A percentile compares a stretch with the other conserved stretches of the same genome.
phyloP scores from a whole-genome alignment of 2,329 filamentous ascomycete species.

The Pyricularia grisea region DNA sequence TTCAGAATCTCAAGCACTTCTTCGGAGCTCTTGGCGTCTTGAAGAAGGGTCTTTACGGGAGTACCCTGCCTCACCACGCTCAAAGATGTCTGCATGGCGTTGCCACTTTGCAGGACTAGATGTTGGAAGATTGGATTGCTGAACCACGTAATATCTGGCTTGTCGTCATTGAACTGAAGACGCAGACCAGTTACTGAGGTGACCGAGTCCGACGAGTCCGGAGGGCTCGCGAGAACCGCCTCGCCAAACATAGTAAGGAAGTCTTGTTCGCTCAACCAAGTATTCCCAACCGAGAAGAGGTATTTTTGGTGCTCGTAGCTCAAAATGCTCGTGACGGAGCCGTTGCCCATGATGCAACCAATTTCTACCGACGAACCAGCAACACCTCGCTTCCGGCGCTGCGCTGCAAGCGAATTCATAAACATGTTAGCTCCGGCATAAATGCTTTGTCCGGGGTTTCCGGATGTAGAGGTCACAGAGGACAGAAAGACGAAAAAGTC shows the following conservation, averaged over 20 bases:
- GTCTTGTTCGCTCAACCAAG: constrained; percentile 21
- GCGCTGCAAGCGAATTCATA: constrained; percentile 21
- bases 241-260: constrained; percentile 32
- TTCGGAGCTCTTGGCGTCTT: not conserved
- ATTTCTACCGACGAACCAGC: constrained; percentile 28
- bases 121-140: not conserved
- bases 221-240: constrained; percentile 24
- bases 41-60: not conserved
- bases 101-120: not conserved
- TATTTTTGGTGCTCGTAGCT: constrained; percentile 6
- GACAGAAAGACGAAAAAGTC: constrained; percentile 22
- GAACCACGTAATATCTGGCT: not conserved
- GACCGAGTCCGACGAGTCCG: constrained; percentile 9
- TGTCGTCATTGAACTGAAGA: not conserved
- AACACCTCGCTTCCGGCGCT: constrained; percentile 26
- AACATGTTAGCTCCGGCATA: constrained; percentile 33
- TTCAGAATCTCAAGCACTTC: not conserved
- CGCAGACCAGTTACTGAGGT: not conserved
- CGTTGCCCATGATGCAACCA: constrained; percentile 27
- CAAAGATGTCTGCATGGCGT: not conserved
- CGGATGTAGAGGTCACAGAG: constrained; percentile 15
- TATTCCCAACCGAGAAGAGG: constrained; percentile 8
- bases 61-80: not conserved
- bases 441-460: constrained; percentile 25
- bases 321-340: constrained; percentile 23